A percentile compares a stretch with the other conserved stretches of the same genome.
phyloP scores from a whole-genome alignment of 2,329 filamentous ascomycete genomes.

The Venturia effusa region DNA sequence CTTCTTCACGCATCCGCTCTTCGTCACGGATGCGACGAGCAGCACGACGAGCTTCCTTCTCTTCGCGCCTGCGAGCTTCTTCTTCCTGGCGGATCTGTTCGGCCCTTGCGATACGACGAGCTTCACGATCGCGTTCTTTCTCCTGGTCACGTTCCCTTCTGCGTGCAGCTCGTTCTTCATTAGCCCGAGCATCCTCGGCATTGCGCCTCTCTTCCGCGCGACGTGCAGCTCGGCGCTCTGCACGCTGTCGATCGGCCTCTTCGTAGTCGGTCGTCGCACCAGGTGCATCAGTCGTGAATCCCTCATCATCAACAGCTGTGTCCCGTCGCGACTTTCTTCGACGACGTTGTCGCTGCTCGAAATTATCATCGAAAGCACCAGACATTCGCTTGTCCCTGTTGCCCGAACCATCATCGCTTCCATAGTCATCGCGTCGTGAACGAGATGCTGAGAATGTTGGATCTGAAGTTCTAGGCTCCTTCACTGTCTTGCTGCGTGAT shows the following conservation, averaged over 20 bases:
- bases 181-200: constrained; percentile 10
- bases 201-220: constrained; percentile 10
- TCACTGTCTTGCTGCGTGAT: constrained; percentile 10
- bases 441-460: not conserved
- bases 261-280: constrained; percentile 11
- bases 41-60: constrained; percentile 12
- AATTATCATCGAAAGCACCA: not conserved
- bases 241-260: constrained; percentile 12
- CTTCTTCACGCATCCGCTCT: constrained; percentile 21
- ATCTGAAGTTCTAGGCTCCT: constrained; percentile 4
- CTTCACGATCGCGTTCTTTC: constrained; percentile 9
- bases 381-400: not conserved
- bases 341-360: constrained; percentile 2
- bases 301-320: constrained; percentile 6
- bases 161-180: constrained; percentile 8
- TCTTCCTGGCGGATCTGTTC: constrained; percentile 11
- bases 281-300: constrained; percentile 12
- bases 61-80: constrained; percentile 9
- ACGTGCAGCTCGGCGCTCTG: constrained; percentile 12
- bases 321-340: constrained; percentile 9
- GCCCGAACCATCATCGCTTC: constrained; percentile 6
- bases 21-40: constrained; percentile 14
- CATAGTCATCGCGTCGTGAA: constrained; percentile 8
- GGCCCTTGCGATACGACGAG: constrained; percentile 7
- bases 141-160: constrained; percentile 7